These are phyloP conservation scores for Clonostachys solani DNA, from an alignment of 2,329 filamentous ascomycete genomes.

Conservation along the genomic window DNA sequence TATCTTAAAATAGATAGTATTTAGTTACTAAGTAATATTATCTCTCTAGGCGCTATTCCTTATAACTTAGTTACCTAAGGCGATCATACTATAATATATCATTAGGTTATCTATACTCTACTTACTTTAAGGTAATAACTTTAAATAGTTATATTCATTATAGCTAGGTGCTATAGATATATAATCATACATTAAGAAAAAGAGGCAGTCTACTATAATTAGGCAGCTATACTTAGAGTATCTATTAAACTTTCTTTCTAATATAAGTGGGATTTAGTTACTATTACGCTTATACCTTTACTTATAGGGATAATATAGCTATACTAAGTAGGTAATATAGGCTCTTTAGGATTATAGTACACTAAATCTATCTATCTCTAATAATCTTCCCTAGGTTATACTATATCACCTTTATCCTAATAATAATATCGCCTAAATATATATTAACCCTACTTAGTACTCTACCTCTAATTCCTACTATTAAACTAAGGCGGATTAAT, in stretches of 20 bases:
- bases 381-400: constrained; percentile 11
- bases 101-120: not conserved
- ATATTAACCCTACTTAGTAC: constrained; percentile 9
- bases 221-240: constrained; percentile 8
- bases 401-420: constrained; percentile 11
- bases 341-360: not conserved
- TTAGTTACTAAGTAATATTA: constrained; percentile 5
- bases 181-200: not conserved
- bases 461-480: constrained; percentile 20
- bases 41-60: constrained; percentile 20
- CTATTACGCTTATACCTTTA: not conserved
- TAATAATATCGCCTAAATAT: constrained; percentile 12
- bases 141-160: not conserved
- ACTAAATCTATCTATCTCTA: not conserved
- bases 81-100: constrained; percentile 12
- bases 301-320: not conserved
- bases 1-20: constrained; percentile 16
- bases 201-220: constrained; percentile 5
- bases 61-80: constrained; percentile 25
- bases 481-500: constrained; percentile 3
- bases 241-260: not conserved
- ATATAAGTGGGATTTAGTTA: not conserved
- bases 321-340: constrained; percentile 3
- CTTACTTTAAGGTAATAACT: not conserved
- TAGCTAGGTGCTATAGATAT: not conserved